These are phyloP conservation scores for Solanum sejunctum DNA, from an alignment of 257 asterid species.

Conservation along the genomic window DNA sequence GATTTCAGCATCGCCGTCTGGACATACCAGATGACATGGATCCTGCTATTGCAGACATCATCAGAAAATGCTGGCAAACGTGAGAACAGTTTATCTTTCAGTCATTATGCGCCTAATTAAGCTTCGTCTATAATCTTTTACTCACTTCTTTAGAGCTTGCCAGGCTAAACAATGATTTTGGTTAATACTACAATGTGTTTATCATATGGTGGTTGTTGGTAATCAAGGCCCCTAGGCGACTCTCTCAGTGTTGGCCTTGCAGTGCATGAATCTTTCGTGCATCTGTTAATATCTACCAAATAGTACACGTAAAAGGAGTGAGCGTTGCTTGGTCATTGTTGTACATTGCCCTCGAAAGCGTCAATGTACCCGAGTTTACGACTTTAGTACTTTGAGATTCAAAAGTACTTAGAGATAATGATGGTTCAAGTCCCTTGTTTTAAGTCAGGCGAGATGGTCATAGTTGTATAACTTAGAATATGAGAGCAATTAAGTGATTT, in stretches of 20 bases:
- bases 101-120: background rate
- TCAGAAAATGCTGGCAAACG: constrained; percentile 89
- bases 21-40: constrained; percentile 82
- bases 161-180: background rate
- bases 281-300: background rate
- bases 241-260: background rate
- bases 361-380: background rate
- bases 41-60: constrained; percentile 62
- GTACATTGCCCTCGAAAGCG: background rate
- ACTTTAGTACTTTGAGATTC: background rate
- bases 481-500: background rate
- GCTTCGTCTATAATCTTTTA: background rate
- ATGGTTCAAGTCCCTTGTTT: background rate
- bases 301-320: background rate
- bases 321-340: background rate
- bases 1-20: constrained; percentile 93
- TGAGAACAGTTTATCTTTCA: constrained; percentile 19
- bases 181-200: background rate
- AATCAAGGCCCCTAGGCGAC: background rate
- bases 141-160: background rate
- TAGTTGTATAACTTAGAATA: background rate
- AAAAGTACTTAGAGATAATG: background rate
- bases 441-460: background rate
- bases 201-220: background rate
- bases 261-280: background rate